Evolutionary conservation across 1,284 basidiomycete genomes (phyloP).

Genomic region (Cystobasidiaceae sp.): DNA sequence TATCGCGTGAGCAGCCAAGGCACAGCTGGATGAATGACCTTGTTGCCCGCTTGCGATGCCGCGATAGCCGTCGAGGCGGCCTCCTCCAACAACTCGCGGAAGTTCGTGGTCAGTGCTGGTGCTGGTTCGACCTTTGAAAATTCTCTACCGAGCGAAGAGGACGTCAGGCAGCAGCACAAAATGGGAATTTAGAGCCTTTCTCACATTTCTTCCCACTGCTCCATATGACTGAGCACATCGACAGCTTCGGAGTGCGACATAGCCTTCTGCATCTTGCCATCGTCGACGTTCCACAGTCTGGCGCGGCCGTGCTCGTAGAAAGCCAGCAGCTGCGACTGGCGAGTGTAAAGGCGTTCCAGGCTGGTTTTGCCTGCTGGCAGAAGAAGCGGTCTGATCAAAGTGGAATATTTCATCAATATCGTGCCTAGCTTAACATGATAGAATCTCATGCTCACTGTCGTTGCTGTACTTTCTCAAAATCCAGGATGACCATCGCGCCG

Average conservation of each 20-base stretch:
- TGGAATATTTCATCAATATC: neutral
- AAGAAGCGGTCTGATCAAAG: neutral
- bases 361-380: neutral
- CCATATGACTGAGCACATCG: slow-evolving; percentile 62
- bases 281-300: slow-evolving; percentile 81
- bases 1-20: slow-evolving; percentile 17
- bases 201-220: slow-evolving; percentile 65
- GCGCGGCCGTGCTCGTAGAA: slow-evolving; percentile 71
- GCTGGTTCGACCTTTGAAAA: neutral
- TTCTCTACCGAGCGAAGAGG: neutral
- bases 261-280: slow-evolving; percentile 77
- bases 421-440: too few species aligned
- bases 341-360: slow-evolving; percentile 15
- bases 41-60: neutral
- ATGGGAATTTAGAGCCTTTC: slow-evolving; percentile 37
- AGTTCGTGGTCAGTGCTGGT: neutral
- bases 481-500: slow-evolving; percentile 3
- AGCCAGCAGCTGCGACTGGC: slow-evolving; percentile 58
- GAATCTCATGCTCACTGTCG: neutral
- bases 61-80: neutral
- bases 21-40: neutral
- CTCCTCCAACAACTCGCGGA: neutral
- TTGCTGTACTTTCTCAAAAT: neutral
- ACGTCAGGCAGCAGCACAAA: neutral
- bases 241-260: slow-evolving; percentile 69